Conservation (phyloP, 768 basidiomycete species). For the Exidia glandulosa region DNA sequence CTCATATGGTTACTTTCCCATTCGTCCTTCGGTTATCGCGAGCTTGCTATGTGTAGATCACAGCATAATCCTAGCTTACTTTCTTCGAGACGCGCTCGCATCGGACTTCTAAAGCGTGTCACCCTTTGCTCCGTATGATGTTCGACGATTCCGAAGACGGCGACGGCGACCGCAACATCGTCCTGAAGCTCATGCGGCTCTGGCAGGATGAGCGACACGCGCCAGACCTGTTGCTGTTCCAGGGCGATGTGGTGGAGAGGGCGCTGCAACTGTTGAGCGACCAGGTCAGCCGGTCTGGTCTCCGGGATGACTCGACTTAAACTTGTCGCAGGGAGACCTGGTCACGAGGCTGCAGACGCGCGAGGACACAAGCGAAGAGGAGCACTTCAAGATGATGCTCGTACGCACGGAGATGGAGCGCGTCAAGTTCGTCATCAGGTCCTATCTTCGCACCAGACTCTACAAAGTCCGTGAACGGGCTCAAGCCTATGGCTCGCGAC, state of each 20-base stretch:
- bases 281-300: no score
- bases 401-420: slow-evolving; percentile 92
- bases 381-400: slow-evolving; percentile 86
- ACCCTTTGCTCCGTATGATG: no score
- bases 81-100: no score
- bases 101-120: no score
- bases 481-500: background rate
- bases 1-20: no score
- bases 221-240: slow-evolving; percentile 67
- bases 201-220: slow-evolving; percentile 83
- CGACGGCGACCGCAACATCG: slow-evolving; percentile 13
- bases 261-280: slow-evolving; percentile 68
- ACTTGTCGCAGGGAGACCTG: slow-evolving; percentile 78
- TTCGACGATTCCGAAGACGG: no score
- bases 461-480: slow-evolving; percentile 50
- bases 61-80: no score
- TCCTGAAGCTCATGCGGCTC: slow-evolving; percentile 62
- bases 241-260: slow-evolving; percentile 52
- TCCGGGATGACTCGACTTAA: no score
- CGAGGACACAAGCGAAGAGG: slow-evolving; percentile 79
- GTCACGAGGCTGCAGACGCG: slow-evolving; percentile 60
- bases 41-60: no score
- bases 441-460: slow-evolving; percentile 77
- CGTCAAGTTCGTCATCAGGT: slow-evolving; percentile 83
- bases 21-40: no score